Conservation (phyloP, 768 basidiomycete species). For the Podaxis carcinomalis region DNA sequence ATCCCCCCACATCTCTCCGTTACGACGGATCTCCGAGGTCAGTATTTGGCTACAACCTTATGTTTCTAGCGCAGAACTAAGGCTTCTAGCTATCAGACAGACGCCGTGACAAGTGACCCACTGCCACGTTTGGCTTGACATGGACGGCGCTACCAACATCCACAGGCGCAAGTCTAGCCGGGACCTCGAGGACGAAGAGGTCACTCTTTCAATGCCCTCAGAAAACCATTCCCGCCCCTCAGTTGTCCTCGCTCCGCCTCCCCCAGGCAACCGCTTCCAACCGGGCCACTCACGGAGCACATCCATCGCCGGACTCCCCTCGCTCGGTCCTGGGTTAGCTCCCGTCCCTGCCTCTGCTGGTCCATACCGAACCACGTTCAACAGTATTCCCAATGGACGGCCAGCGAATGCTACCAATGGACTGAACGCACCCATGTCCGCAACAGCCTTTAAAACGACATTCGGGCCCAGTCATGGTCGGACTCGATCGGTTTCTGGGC, state of each 20-base stretch:
- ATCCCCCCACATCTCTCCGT: neutral
- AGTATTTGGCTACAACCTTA: neutral
- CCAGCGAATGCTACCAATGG: conserved; percentile 16
- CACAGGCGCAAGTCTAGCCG: conserved; percentile 13
- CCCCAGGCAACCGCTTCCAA: conserved; percentile 10
- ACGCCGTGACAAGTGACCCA: neutral
- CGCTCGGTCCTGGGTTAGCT: neutral
- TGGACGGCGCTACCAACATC: conserved; percentile 3
- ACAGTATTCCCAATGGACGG: conserved; percentile 13
- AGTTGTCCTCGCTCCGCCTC: conserved; percentile 2
- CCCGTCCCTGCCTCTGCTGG: conserved; percentile 21
- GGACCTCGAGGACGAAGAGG: conserved; percentile 9
- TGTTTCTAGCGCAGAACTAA: neutral
- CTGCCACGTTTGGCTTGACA: neutral
- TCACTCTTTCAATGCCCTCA: neutral
- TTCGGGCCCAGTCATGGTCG: conserved; percentile 35
- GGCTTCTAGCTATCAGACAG: neutral
- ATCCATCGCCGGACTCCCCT: conserved; percentile 20
- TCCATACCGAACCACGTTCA: conserved; percentile 27
- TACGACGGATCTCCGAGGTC: neutral
- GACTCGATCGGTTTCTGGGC: conserved; percentile 46
- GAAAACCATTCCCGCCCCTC: neutral
- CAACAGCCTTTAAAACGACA: conserved; percentile 29
- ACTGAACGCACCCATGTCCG: conserved; percentile 15
- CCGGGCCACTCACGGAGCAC: conserved; percentile 20